Evolutionary conservation across 2,329 filamentous ascomycete species (phyloP).

Genomic region (Microcyclosporella mali): DNA sequence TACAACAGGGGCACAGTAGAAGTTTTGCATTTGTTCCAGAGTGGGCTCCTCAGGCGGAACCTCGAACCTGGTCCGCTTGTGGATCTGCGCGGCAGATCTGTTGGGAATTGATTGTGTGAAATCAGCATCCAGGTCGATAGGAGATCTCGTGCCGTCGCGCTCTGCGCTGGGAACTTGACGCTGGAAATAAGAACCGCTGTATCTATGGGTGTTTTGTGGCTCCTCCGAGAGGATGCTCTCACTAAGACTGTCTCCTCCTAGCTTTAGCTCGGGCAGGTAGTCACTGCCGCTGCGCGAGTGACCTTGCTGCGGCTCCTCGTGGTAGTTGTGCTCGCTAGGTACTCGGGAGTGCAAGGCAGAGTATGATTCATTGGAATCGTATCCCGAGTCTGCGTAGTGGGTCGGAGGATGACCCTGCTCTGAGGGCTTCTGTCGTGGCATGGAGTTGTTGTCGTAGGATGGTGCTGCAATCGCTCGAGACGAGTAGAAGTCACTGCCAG

Average conservation of each 20-base stretch:
- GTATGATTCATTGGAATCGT: constrained; percentile 18
- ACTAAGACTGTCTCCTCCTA: constrained; percentile 14
- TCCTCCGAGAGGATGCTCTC: constrained; percentile 3
- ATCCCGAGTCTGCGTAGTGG: constrained; percentile 26
- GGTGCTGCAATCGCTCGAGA: not conserved
- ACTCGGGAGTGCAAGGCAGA: constrained; percentile 20
- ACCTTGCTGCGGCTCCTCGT: constrained; percentile 7
- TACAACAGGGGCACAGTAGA: not conserved
- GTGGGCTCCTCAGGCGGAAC: constrained; percentile 12
- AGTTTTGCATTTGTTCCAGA: constrained; percentile 9
- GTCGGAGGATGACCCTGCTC: constrained; percentile 6
- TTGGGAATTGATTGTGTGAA: constrained; percentile 8
- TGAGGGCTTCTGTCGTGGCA: too few species aligned
- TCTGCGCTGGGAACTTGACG: not conserved
- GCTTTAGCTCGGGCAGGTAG: constrained; percentile 19
- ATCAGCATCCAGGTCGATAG: constrained; percentile 12
- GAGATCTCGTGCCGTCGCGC: constrained; percentile 8
- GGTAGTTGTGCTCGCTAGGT: constrained; percentile 18
- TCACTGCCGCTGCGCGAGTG: constrained; percentile 5
- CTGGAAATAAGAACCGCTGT: constrained; percentile 2
- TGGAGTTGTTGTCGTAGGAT: not conserved
- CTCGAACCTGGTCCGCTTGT: constrained; percentile 15
- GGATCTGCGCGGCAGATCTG: constrained; percentile 5
- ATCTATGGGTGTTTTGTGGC: constrained; percentile 2
- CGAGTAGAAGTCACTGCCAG: not conserved